Evolutionary conservation across 495 filamentous ascomycete species (phyloP).

Genomic region (Trichoderma orchidacearum): DNA sequence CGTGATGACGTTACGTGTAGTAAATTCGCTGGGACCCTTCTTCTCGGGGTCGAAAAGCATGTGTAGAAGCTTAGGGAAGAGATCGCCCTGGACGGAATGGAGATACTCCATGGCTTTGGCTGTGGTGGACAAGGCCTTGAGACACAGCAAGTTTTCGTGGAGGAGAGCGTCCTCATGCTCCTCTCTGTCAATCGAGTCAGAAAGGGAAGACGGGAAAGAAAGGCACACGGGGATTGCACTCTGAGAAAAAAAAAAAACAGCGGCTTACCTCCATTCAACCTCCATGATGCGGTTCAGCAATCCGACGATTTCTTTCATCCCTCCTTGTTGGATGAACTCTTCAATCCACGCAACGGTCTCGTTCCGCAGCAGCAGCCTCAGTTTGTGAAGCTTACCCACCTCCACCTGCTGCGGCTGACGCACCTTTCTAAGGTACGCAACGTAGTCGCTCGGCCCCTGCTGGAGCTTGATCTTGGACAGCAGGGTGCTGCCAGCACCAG

Average conservation of each 20-base stretch:
- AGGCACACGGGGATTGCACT: neutral
- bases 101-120: slow-evolving; percentile 69
- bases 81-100: slow-evolving; percentile 57
- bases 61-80: slow-evolving; percentile 76
- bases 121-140: slow-evolving; percentile 91
- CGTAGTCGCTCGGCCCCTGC: slow-evolving; percentile 62
- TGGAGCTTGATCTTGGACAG: slow-evolving; percentile 39
- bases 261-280: slow-evolving; percentile 83
- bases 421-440: slow-evolving; percentile 63
- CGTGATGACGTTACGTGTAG: slow-evolving; percentile 76
- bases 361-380: slow-evolving; percentile 79
- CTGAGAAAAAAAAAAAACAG: neutral
- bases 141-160: slow-evolving; percentile 82
- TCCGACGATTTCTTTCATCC: slow-evolving; percentile 82
- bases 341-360: slow-evolving; percentile 94
- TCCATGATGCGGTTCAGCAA: slow-evolving; percentile 82
- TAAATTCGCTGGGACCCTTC: slow-evolving; percentile 94
- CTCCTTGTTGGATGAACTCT: slow-evolving; percentile 72
- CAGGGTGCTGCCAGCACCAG: slow-evolving; percentile 20
- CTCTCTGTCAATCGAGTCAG: slow-evolving; percentile 41
- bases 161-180: slow-evolving; percentile 91
- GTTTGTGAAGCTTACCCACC: slow-evolving; percentile 87
- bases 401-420: slow-evolving; percentile 71
- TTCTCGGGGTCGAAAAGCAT: slow-evolving; percentile 95
- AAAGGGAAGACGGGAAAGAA: neutral